phyloP scores from a whole-genome alignment of 1,284 basidiomycete genomes.

The Naganishia liquefaciens region DNA sequence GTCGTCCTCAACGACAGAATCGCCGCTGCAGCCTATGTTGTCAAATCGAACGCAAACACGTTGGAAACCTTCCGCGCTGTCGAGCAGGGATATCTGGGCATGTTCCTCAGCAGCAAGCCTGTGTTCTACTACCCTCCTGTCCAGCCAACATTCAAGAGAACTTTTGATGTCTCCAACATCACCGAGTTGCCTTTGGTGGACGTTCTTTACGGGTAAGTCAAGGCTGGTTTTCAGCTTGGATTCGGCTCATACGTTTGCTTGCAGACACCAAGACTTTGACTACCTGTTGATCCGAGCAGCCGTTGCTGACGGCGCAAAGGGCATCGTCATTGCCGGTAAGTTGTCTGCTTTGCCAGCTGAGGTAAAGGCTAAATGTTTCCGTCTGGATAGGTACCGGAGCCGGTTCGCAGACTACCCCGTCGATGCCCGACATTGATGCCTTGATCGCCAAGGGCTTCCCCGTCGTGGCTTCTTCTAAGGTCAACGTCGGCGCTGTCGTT shows the following conservation, averaged over 20 bases:
- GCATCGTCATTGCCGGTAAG: slow-evolving; percentile 41
- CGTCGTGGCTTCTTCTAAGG: slow-evolving; percentile 31
- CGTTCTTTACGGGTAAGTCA: slow-evolving; percentile 36
- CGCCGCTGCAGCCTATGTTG: slow-evolving; percentile 42
- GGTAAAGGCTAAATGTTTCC: neutral
- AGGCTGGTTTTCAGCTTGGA: neutral
- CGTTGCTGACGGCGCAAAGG: slow-evolving; percentile 39
- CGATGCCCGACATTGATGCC: slow-evolving; percentile 29
- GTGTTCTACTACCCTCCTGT: slow-evolving; percentile 32
- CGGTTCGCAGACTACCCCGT: slow-evolving; percentile 32
- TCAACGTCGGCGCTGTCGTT: slow-evolving; percentile 29
- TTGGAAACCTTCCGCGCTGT: slow-evolving; percentile 39
- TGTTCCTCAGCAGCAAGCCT: slow-evolving; percentile 29
- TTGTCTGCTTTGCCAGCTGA: too few relatives aligned
- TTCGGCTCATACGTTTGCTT: neutral
- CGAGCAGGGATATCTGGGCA: slow-evolving; percentile 40
- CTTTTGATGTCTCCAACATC: slow-evolving; percentile 37
- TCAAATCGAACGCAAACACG: slow-evolving; percentile 41
- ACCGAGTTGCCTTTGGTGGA: slow-evolving; percentile 38
- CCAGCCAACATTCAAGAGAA: slow-evolving; percentile 35
- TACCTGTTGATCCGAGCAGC: slow-evolving; percentile 36
- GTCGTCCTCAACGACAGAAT: slow-evolving; percentile 49
- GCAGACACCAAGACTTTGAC: slow-evolving; percentile 34
- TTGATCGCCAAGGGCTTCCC: slow-evolving; percentile 33
- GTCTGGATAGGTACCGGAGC: slow-evolving; percentile 35